Evolutionary conservation across 2,329 filamentous ascomycete genomes (phyloP), one percentile per base, ranked within the genome.

Genomic region (Diplodia intermedia): DNA sequence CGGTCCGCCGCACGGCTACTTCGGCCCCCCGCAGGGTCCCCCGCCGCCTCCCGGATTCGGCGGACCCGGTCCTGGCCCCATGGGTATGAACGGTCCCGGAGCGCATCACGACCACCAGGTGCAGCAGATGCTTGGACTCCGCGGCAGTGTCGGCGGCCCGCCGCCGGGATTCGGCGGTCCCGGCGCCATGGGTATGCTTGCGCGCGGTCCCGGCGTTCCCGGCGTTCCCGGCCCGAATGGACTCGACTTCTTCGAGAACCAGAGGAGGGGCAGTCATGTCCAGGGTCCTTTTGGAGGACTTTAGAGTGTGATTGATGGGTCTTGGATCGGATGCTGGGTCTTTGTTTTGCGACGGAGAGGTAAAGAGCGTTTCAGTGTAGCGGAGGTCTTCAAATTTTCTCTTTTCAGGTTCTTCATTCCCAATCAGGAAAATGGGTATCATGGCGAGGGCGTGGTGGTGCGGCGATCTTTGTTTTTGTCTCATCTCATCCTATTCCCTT

Each of bases 21-120:
- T 67, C 49, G 66, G 38, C 18, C 55, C 66, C 12, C 52, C 52
- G 26, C 54, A 55, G 14, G 54, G 54, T n/a, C 56, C 56, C 2
- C 54, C 54, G 7, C 66, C 66, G 55, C 65, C 65, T 57, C 65
- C 65, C 20, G 65, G 65, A 8, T 66, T 66, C 14, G 62, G 62
- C 31, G 65, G 65, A 38, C 65, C 65, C 14, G 65, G 65, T 6
- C 65, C 65, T 18, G 65, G 65, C 12, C 65, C 65, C 12, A 67
- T 67, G 66, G 66, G 56, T n/a, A 67, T 67, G 66, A 54, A 54
- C 20, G 65, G 29, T 43, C 50, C 50, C 4, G 65, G 54, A 26
- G 40, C 47, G 29, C 66, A 61, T 33, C 54, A 60, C 31, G 52
- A 56, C 15, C 40, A 43, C 40, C 65, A 56, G 31, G 36, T 50